Evolutionary conservation across 2,329 filamentous ascomycete species (phyloP), one percentile per base, ranked within the genome.

Genomic region (Periconia sp.): DNA sequence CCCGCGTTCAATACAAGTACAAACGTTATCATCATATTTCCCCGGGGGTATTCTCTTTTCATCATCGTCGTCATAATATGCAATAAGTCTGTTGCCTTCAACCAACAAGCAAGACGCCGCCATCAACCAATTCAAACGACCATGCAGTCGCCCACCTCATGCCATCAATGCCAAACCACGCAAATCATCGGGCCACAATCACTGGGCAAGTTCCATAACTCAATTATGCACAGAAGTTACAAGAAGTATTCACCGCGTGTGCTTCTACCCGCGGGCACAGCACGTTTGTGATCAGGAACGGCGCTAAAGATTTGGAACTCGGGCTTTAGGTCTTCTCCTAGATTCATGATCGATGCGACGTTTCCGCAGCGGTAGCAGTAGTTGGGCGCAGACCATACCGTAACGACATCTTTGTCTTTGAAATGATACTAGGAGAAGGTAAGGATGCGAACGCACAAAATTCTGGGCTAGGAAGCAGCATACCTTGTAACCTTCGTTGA

Each of bases 341-440:
- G 81, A 76, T 99, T 94, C 56, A 99, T 79, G 53, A 99, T 92
- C 0, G 94, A 93, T 1, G 94, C 94, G 11, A 99, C 78, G 48
- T 81, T 81, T 30, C 78, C 78, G 56, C 78, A 81, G 46, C 79
- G 72, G 63, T 81, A 81, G 64, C 81, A 84, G 69, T 84, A 84
- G 55, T 84, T 99, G 2, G 94, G 94, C 6, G 94, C 94, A 13
- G 74, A 77, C 79, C 94, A 99, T 17, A 99, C 94, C 0, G 94
- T 99, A 42, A 97, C 94, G 58, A 99, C 97, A 48, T 95, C 95
- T 77, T 94, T 93, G 73, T 96, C 90, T 50, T 89, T 83, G 76
- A 97, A 97, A 72, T 97, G 93, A 73, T 95, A 97, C 85, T 91
- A 37, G 13, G 52, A 33, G 7, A 31, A 27, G 2, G 57, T 78